Evolutionary conservation across 2,329 filamentous ascomycete genomes (phyloP).

Genomic region (Colletotrichum tropicale): DNA sequence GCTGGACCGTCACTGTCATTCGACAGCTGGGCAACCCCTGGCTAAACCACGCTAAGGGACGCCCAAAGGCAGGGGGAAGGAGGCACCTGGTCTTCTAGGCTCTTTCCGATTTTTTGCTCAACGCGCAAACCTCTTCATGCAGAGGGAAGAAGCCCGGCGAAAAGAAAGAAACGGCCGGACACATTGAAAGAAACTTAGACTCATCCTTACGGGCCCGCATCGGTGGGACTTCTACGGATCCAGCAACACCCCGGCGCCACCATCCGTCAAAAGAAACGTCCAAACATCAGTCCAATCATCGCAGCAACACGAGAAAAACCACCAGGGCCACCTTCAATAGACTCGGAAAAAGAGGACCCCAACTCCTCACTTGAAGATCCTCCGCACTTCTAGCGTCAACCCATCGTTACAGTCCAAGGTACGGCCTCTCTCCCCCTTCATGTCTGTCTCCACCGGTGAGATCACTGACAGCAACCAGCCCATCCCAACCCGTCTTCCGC

Average conservation of each 20-base stretch:
- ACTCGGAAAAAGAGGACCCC: not conserved
- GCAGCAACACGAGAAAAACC: not conserved
- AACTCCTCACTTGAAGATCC: not conserved
- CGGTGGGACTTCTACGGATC: not conserved
- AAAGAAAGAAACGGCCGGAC: not conserved
- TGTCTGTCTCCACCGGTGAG: not conserved
- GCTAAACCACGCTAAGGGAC: constrained; percentile 3
- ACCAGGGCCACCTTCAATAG: not conserved
- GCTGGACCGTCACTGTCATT: not conserved
- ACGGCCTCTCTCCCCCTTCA: not conserved
- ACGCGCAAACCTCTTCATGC: not conserved
- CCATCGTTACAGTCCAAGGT: not conserved
- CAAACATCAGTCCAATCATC: constrained; percentile 3
- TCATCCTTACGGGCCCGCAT: not conserved
- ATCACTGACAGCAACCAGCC: not conserved
- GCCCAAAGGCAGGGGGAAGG: not conserved
- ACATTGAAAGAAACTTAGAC: not conserved
- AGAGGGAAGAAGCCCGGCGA: not conserved
- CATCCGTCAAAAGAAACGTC: not conserved
- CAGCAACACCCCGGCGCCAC: not conserved
- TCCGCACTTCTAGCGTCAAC: not conserved
- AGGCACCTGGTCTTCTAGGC: not conserved
- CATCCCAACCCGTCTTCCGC: not conserved
- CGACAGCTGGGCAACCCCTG: constrained; percentile 8
- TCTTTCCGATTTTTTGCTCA: not conserved